Evolutionary conservation across 2,329 filamentous ascomycete genomes (phyloP).

Genomic region (Fusarium irregulare): DNA sequence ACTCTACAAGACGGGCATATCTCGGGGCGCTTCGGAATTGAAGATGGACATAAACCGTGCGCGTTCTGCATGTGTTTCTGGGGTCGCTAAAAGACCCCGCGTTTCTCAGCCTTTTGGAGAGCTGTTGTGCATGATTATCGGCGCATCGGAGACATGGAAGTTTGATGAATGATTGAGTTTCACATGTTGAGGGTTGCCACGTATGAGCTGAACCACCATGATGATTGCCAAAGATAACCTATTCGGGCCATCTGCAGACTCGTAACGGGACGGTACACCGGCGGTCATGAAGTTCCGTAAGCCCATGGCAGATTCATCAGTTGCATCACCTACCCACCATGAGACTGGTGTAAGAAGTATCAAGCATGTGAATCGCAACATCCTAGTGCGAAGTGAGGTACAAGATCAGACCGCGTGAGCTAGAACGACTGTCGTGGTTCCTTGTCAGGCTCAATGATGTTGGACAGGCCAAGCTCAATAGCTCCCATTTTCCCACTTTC

Average conservation of each 20-base stretch:
- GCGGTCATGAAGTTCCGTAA: background rate
- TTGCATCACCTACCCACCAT: background rate
- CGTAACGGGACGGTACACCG: background rate
- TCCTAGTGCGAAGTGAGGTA: background rate
- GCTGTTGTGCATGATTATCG: background rate
- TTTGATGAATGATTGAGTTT: background rate
- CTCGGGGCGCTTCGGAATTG: conserved; percentile 23
- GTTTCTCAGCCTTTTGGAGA: conserved; percentile 2
- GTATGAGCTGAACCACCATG: background rate
- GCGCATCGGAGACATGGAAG: conserved; percentile 1
- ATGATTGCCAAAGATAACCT: background rate
- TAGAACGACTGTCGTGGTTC: background rate
- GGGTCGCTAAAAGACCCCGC: conserved; percentile 13
- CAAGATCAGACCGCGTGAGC: background rate
- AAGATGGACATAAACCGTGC: background rate
- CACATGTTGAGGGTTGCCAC: conserved; percentile 3
- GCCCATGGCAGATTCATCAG: background rate
- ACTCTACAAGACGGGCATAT: conserved; percentile 9
- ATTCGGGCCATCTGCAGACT: background rate
- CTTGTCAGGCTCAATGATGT: background rate
- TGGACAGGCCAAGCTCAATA: background rate
- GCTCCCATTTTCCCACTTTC: background rate
- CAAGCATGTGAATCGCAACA: background rate
- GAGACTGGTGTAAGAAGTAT: background rate
- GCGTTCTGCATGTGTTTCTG: background rate